Evolutionary conservation across 495 filamentous ascomycete species (phyloP).

Genomic region (Xylaria flabelliformis): DNA sequence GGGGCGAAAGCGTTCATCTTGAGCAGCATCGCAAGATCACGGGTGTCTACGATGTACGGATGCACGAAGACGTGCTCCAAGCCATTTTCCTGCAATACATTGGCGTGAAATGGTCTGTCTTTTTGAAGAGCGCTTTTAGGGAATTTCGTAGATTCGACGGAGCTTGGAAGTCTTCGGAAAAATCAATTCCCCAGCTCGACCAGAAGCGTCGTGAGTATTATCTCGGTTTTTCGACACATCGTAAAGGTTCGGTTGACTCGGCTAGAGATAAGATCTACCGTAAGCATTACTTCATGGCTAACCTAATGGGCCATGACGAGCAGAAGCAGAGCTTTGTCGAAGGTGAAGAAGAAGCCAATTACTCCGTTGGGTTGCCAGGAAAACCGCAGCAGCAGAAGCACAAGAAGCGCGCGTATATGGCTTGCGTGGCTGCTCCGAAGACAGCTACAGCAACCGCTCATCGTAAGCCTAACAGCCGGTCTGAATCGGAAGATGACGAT

Average conservation of each 20-base stretch:
- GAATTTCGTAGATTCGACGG: conserved; percentile 47
- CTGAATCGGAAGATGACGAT: conserved; percentile 25
- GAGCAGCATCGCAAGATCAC: conserved; percentile 69
- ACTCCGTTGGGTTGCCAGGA: conserved; percentile 17
- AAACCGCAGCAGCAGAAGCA: background rate
- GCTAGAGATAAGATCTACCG: conserved; percentile 50
- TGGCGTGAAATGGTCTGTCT: conserved; percentile 65
- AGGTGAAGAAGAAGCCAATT: conserved; percentile 50
- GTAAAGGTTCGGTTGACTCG: conserved; percentile 40
- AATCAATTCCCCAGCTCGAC: conserved; percentile 51
- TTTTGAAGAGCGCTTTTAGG: conserved; percentile 57
- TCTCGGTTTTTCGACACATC: conserved; percentile 43
- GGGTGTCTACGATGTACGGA: conserved; percentile 65
- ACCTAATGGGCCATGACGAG: conserved; percentile 41
- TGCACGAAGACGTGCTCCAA: conserved; percentile 73
- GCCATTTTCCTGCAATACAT: conserved; percentile 70
- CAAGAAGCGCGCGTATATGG: background rate
- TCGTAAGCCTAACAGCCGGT: no score
- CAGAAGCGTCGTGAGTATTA: conserved; percentile 57
- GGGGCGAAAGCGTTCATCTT: conserved; percentile 60
- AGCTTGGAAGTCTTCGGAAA: conserved; percentile 52
- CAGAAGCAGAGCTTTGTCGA: conserved; percentile 39
- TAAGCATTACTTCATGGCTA: conserved; percentile 61
- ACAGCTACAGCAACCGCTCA: background rate
- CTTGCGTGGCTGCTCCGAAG: background rate